phyloP scores from a whole-genome alignment of 768 basidiomycete genomes.

The Xanthoconium stramineum region DNA sequence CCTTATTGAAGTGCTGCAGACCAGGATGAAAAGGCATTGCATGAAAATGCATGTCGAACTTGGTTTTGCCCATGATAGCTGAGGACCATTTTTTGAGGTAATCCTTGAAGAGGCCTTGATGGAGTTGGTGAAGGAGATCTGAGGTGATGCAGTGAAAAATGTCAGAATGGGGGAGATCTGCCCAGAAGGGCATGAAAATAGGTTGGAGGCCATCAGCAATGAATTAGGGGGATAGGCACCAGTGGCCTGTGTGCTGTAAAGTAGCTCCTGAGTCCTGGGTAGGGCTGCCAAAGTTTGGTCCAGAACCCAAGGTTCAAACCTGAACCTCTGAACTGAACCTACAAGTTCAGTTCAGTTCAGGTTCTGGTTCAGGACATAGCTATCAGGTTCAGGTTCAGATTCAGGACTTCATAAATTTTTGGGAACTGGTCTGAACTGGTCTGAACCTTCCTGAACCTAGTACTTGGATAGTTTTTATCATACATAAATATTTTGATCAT shows the following conservation, averaged over 20 bases:
- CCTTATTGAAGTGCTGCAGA: background rate
- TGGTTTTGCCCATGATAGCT: fast-evolving
- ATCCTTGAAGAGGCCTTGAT: constrained; percentile 1
- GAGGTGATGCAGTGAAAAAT: background rate
- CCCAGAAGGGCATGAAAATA: constrained; percentile 1
- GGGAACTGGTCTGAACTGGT: too few relatives aligned
- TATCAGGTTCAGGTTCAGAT: too few relatives aligned
- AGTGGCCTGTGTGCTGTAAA: background rate
- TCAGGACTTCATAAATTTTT: too few relatives aligned
- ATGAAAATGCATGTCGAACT: background rate
- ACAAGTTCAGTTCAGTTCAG: too few relatives aligned
- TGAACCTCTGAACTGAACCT: too few relatives aligned
- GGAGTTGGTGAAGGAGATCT: background rate
- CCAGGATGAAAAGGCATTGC: background rate
- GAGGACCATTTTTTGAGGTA: background rate
- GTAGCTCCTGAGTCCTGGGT: too few relatives aligned
- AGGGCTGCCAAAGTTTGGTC: too few relatives aligned
- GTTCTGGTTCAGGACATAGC: too few relatives aligned
- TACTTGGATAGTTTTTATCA: too few relatives aligned
- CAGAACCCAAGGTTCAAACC: too few relatives aligned
- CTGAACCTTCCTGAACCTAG: too few relatives aligned
- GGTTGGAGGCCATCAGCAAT: background rate
- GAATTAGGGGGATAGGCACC: background rate
- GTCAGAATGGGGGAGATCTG: background rate
- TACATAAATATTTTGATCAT: too few relatives aligned